Evolutionary conservation across 495 filamentous ascomycete species (phyloP).

Genomic region (Neurospora tetrasperma): DNA sequence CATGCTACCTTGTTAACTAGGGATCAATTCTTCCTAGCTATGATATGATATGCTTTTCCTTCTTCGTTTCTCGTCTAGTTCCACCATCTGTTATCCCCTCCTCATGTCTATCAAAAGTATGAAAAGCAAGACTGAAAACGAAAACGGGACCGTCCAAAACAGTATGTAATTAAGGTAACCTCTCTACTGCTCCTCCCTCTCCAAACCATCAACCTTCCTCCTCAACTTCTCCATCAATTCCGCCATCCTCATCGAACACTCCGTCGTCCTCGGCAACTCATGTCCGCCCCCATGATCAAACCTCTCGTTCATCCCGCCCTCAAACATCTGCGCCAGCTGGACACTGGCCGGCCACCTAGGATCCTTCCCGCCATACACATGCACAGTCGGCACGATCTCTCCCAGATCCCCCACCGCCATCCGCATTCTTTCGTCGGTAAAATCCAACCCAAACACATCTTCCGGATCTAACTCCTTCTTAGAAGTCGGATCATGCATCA

Average conservation of each 20-base stretch:
- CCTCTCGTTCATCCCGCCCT: constrained; percentile 26
- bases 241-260: constrained; percentile 18
- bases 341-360: constrained; percentile 44
- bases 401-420: neutral
- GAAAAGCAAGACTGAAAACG: neutral
- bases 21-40: neutral
- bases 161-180: no score
- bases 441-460: constrained; percentile 43
- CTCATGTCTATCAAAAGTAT: neutral
- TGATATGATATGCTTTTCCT: neutral
- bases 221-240: constrained; percentile 15
- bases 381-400: constrained; percentile 45
- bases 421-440: constrained; percentile 35
- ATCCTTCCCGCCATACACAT: constrained; percentile 51
- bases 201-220: neutral
- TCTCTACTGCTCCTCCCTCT: neutral
- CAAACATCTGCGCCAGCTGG: constrained; percentile 47
- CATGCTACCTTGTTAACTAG: neutral
- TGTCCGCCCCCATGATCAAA: constrained; percentile 48
- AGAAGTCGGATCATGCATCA: constrained; percentile 22
- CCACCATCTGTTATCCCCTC: neutral
- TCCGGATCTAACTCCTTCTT: neutral
- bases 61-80: neutral
- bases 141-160: neutral
- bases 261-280: constrained; percentile 32